These are phyloP conservation scores for Grifola frondosa DNA, from an alignment of 1,284 basidiomycete genomes.

Conservation along the genomic window DNA sequence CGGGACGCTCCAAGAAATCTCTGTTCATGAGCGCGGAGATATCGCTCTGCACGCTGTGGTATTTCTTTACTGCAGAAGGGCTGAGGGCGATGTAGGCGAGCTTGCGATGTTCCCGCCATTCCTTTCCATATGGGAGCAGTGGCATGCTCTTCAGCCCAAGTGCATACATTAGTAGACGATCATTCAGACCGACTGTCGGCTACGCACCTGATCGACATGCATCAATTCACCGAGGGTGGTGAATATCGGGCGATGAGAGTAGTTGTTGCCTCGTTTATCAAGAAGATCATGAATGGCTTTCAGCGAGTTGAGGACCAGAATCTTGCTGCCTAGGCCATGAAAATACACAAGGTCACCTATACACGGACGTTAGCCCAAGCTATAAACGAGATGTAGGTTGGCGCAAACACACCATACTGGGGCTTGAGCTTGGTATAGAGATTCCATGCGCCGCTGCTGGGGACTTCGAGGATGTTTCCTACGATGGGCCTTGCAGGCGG, in stretches of 20 bases:
- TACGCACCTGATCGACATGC: slow-evolving; percentile 27
- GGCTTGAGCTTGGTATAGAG: slow-evolving; percentile 7
- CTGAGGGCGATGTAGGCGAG: slow-evolving; percentile 27
- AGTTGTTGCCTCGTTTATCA: slow-evolving; percentile 32
- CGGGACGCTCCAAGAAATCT: slow-evolving; percentile 13
- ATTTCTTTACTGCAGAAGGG: slow-evolving; percentile 27
- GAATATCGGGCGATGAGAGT: slow-evolving; percentile 37
- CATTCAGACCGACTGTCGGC: background rate
- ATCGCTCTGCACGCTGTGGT: slow-evolving; percentile 27
- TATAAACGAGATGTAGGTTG: background rate
- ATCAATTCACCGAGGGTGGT: slow-evolving; percentile 38
- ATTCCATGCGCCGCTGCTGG: slow-evolving; percentile 6
- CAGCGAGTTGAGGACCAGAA: slow-evolving; percentile 36
- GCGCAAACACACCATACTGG: slow-evolving; percentile 6
- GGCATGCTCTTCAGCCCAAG: slow-evolving; percentile 13
- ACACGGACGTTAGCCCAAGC: background rate
- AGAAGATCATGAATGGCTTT: slow-evolving; percentile 33
- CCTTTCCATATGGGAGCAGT: slow-evolving; percentile 18
- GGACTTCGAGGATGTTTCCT: slow-evolving; percentile 14
- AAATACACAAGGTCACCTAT: slow-evolving; percentile 18
- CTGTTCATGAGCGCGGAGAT: slow-evolving; percentile 19
- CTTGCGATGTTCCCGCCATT: slow-evolving; percentile 28
- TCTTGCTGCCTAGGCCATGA: slow-evolving; percentile 16
- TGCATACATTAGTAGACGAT: background rate
- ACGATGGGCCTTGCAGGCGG: slow-evolving; percentile 10